Base-by-base conservation (phyloP, 257 asterid species). In the Datura wrightii region DNA sequence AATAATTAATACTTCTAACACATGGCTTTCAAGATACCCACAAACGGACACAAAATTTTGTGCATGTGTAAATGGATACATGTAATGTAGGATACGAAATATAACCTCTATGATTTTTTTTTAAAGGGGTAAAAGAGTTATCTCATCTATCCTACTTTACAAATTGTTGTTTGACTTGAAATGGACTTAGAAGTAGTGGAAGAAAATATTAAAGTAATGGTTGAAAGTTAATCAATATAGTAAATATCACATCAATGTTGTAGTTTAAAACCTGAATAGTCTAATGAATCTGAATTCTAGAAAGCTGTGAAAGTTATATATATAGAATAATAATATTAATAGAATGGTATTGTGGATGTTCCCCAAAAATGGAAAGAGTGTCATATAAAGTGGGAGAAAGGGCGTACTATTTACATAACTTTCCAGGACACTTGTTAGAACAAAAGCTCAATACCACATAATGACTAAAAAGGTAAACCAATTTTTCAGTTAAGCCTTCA, bases 161-260 rank as follows among this genome's bases (percentile, higher is more conserved):
- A n/a, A 69, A 42, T 42, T 42, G 18, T 70, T 70, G 34, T 44
- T 70, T 8, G 36, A 70, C 79, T 70, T 36, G 72, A 65, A 10
- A 65, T 46, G 2, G 11, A 70, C 79, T 70, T 41, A 41, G 15
- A 41, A 8, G 78, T 39, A 70, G 54, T 70, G 79, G 79, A 70
- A 70, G 54, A 70, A 69, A 70, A 42, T 24, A 42, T 42, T 70
- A 70, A 13, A 70, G 36, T 70, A 70, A 70, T 36, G 14, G 79
- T 70, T 70, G 79, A 70, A 70, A 70, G 67, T 10, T 41, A 10
- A 70, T 70, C 34, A 46, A 70, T 18, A 10, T 9, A 70, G 79
- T 41, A 70, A 70, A 70, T 70, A 70, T 70, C 54, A 70, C 15
- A 70, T 41, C 54, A 70, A 42, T 70, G 53, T 70, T 70, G 79